These are phyloP conservation scores for Kodamaea restingae DNA, from an alignment of 805 yeast genomes.

Conservation along the genomic window DNA sequence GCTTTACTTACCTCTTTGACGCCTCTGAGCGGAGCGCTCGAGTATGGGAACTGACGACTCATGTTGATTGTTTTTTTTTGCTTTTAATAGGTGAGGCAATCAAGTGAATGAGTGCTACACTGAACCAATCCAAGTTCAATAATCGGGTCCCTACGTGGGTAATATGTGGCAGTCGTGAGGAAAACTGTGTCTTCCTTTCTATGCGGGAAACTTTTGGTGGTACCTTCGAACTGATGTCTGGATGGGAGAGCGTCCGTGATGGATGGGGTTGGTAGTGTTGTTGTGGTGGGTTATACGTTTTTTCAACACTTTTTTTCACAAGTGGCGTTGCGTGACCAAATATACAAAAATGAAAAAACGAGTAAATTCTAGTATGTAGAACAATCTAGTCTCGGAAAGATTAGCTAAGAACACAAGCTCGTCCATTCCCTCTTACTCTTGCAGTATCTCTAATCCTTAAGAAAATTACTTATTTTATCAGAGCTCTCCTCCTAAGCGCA, in stretches of 20 bases:
- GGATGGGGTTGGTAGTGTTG: slow-evolving; percentile 3
- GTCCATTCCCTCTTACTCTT: too few species aligned
- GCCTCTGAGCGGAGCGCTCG: slow-evolving; percentile 97
- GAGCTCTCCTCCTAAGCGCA: too few species aligned
- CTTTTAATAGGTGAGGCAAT: slow-evolving; percentile 19
- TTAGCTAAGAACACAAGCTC: too few species aligned
- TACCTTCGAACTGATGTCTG: slow-evolving; percentile 3
- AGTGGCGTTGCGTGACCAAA: slow-evolving; percentile 7
- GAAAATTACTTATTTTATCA: too few species aligned
- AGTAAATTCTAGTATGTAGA: not conserved
- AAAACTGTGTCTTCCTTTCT: not conserved
- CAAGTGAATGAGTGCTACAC: slow-evolving; percentile 32
- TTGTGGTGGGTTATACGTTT: slow-evolving; percentile 1
- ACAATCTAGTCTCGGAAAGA: not conserved
- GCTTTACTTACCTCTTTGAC: slow-evolving; percentile 76
- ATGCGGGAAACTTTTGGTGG: not conserved
- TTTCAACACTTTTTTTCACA: slow-evolving; percentile 6
- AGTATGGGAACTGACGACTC: slow-evolving; percentile 72
- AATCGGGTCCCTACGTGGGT: not conserved
- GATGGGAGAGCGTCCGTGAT: slow-evolving; percentile 1
- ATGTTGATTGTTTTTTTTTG: slow-evolving; percentile 20
- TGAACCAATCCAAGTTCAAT: slow-evolving; percentile 6
- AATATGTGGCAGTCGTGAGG: not conserved
- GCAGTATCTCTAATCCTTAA: too few species aligned
- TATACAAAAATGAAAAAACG: not conserved